Conservation (phyloP, 495 filamentous ascomycete species). For the Tuber aestivum region DNA sequence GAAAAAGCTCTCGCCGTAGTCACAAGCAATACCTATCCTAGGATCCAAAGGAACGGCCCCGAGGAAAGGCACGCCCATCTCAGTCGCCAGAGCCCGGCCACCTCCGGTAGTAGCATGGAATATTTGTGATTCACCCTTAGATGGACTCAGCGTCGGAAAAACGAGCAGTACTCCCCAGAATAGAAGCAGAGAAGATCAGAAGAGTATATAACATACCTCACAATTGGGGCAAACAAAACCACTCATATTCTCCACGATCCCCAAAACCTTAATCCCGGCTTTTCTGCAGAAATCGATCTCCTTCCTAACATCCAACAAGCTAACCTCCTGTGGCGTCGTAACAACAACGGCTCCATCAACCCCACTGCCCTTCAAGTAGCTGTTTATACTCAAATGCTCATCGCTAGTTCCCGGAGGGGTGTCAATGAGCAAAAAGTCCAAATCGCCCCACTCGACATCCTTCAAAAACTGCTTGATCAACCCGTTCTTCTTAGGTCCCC, state of each 20-base stretch:
- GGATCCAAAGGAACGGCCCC: constrained; percentile 92
- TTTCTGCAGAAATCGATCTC: constrained; percentile 97
- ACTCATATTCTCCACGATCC: constrained; percentile 95
- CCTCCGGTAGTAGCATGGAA: constrained; percentile 91
- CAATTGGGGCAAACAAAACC: constrained; percentile 93
- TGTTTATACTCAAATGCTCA: constrained; percentile 89
- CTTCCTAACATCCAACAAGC: constrained; percentile 83
- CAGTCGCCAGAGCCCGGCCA: constrained; percentile 67
- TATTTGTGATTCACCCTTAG: constrained; percentile 54
- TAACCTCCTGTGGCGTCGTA: constrained; percentile 93
- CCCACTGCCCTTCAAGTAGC: constrained; percentile 75
- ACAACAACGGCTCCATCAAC: constrained; percentile 91
- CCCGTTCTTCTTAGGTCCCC: constrained; percentile 96
- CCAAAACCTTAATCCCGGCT: constrained; percentile 79
- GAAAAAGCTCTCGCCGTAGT: constrained; percentile 96
- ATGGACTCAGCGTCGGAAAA: constrained; percentile 46
- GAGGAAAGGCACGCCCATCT: constrained; percentile 79
- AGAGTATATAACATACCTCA: constrained; percentile 23
- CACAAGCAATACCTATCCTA: constrained; percentile 88
- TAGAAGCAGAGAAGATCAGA: not conserved
- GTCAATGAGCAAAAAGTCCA: constrained; percentile 89
- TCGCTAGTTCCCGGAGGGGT: constrained; percentile 93
- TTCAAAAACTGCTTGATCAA: constrained; percentile 95
- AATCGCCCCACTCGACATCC: constrained; percentile 93
- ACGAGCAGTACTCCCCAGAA: not conserved